These are phyloP conservation scores for Didymosphaeria variabile DNA, from an alignment of 2,329 filamentous ascomycete species.

Conservation along the genomic window DNA sequence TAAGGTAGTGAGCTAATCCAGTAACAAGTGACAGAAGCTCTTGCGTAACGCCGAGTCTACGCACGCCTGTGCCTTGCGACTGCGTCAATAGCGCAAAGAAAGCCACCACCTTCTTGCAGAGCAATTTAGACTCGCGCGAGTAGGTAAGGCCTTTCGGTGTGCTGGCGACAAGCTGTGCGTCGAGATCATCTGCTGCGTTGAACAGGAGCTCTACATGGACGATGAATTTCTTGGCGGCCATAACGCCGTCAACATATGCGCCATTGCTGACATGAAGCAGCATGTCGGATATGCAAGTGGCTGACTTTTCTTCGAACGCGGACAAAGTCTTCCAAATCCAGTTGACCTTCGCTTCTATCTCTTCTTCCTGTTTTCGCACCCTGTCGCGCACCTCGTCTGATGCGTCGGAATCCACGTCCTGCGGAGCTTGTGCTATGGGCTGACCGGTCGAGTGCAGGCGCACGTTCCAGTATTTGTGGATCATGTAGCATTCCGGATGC, in stretches of 20 bases:
- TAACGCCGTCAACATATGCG: conserved; percentile 91
- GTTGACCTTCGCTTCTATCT: conserved; percentile 97
- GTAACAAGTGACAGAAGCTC: conserved; percentile 98
- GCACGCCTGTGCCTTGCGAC: conserved; percentile 87
- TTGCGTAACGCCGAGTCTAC: conserved; percentile 94
- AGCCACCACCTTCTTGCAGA: conserved; percentile 99
- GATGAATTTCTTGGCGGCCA: conserved; percentile 96
- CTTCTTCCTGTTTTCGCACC: conserved; percentile 87
- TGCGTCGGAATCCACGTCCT: conserved; percentile 61
- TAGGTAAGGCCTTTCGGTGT: conserved; percentile 88
- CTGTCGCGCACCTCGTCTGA: conserved; percentile 74
- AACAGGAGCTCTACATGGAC: conserved; percentile 95
- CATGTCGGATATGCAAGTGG: conserved; percentile 99
- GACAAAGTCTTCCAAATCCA: conserved; percentile 98
- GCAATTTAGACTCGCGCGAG: conserved; percentile 91
- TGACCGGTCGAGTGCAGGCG: conserved; percentile 66
- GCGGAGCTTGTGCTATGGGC: conserved; percentile 47
- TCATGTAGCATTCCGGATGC: conserved; percentile 99
- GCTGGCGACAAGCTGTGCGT: conserved; percentile 72
- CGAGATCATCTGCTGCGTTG: conserved; percentile 83
- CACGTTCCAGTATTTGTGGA: conserved; percentile 99
- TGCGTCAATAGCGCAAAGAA: conserved; percentile 97
- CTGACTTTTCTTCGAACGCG: conserved; percentile 96
- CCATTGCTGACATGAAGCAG: conserved; percentile 97
- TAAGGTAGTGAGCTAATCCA: conserved; percentile 94